These are phyloP conservation scores for Prinsepia uniflora DNA, from an alignment of 306 rosid species.

Conservation along the genomic window DNA sequence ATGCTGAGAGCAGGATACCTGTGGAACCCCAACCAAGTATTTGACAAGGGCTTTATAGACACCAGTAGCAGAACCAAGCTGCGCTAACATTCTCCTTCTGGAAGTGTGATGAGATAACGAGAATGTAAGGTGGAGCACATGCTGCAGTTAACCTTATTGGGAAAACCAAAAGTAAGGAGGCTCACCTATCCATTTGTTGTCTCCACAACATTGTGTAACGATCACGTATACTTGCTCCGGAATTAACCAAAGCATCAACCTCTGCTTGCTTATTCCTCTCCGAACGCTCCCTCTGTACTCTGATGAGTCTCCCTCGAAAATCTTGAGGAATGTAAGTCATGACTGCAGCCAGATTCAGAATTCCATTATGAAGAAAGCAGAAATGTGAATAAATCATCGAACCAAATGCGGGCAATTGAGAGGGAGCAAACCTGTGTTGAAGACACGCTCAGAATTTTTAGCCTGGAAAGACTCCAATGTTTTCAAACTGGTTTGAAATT, in stretches of 20 bases:
- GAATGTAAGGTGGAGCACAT: conserved; percentile 22
- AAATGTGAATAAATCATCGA: conserved; percentile 12
- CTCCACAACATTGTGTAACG: conserved; percentile 83
- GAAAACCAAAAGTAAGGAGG: conserved; percentile 9
- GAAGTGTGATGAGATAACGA: conserved; percentile 21
- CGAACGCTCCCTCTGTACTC: conserved; percentile 89
- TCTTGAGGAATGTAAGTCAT: conserved; percentile 99
- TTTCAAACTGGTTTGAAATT: conserved; percentile 47
- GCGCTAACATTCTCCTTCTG: conserved; percentile 92
- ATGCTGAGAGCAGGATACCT: conserved; percentile 43
- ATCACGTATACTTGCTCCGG: conserved; percentile 77
- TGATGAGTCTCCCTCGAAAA: conserved; percentile 87
- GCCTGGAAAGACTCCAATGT: conserved; percentile 68
- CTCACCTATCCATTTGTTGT: conserved; percentile 96
- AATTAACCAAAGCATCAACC: conserved; percentile 71
- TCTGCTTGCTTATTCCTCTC: conserved; percentile 95
- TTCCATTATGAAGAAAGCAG: not conserved
- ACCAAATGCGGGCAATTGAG: not conserved
- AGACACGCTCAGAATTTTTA: conserved; percentile 80
- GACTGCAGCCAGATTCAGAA: conserved; percentile 45
- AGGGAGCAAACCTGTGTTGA: conserved; percentile 61
- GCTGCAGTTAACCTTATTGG: not conserved
- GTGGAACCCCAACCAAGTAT: conserved; percentile 97
- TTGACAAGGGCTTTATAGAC: conserved; percentile 97
- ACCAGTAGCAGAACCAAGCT: conserved; percentile 95